Base-by-base conservation (phyloP, 2,329 filamentous ascomycete species). In the Phialophora expanda region DNA sequence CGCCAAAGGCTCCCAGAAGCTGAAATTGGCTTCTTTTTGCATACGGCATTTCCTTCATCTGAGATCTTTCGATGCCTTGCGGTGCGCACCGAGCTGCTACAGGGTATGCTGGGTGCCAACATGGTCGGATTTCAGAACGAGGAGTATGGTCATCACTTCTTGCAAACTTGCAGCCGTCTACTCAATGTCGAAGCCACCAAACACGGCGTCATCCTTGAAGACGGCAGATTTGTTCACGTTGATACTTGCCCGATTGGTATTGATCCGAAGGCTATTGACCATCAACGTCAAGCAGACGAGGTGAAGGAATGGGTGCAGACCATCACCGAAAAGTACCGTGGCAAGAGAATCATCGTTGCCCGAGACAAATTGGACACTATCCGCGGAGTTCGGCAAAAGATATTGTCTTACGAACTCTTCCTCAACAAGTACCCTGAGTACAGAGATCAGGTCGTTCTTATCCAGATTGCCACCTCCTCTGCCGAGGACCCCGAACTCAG, bases 331-430 rank as follows among this genome's bases (percentile, higher is more conserved):
- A 87, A 91, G 54, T 98, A 97, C 79, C 86, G 89, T 71, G 92
- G 89, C 72, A 97, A 97, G 83, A 90, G 88, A 73, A 85, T 98
- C 63, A 96, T 98, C 72, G 93, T 97, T 12, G 92, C 92, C 9
- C 89, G 94, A 60, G 94, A 98, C 79, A 97, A 97, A 84, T 87
- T 98, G 53, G 94, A 98, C 77, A 89, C 91, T 71, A 91, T 98
- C 64, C 90, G 93, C 61, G 94, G 95, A 66, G 93, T 98, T 46
- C 87, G 93, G 46, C 94, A 97, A 79, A 98, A 98, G 83, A 85
- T 98, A 5, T 83, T 97, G 28, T 90, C 93, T 1, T 97, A 92
- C 74, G 95, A 98, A 78, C 80, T 97, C 8, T 98, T 98, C 80
- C 85, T 98, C 53, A 96, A 97, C 79, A 92, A 93, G 76, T 91